phyloP scores from a whole-genome alignment of 768 basidiomycete genomes.

The Psilocybe cubensis region DNA sequence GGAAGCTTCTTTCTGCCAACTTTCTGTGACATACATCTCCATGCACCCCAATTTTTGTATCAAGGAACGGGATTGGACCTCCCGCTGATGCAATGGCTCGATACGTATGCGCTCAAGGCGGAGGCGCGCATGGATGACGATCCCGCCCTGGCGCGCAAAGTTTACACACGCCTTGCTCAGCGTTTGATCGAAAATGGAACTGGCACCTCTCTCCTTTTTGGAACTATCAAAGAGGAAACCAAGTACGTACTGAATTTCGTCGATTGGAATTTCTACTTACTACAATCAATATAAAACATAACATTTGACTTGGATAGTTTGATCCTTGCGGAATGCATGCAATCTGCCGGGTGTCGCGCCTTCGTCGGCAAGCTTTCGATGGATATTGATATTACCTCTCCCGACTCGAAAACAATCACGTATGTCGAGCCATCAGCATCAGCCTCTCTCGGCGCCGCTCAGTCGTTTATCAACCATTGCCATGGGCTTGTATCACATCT shows the following conservation, averaged over 20 bases:
- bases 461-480: constrained; percentile 61
- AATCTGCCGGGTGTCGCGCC: constrained; percentile 69
- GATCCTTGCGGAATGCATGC: constrained; percentile 79
- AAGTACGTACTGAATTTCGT: constrained; percentile 52
- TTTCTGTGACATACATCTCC: constrained; percentile 84
- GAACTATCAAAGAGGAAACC: constrained; percentile 80
- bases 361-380: constrained; percentile 93
- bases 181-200: constrained; percentile 79
- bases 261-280: neutral
- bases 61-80: constrained; percentile 87
- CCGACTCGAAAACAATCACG: constrained; percentile 58
- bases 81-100: constrained; percentile 84
- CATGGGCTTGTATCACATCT: constrained; percentile 40
- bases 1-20: constrained; percentile 78
- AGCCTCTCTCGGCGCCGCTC: constrained; percentile 52
- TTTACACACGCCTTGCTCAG: constrained; percentile 68
- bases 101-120: constrained; percentile 80
- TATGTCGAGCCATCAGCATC: constrained; percentile 68
- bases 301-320: constrained; percentile 48
- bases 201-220: constrained; percentile 77
- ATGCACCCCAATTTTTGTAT: constrained; percentile 89
- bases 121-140: constrained; percentile 76
- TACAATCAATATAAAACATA: neutral
- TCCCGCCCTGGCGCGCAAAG: constrained; percentile 57
- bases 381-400: constrained; percentile 56